A percentile compares a stretch with the other conserved stretches of the same genome.
phyloP scores from a whole-genome alignment of 1,284 basidiomycete species.

The Chiua sp. region DNA sequence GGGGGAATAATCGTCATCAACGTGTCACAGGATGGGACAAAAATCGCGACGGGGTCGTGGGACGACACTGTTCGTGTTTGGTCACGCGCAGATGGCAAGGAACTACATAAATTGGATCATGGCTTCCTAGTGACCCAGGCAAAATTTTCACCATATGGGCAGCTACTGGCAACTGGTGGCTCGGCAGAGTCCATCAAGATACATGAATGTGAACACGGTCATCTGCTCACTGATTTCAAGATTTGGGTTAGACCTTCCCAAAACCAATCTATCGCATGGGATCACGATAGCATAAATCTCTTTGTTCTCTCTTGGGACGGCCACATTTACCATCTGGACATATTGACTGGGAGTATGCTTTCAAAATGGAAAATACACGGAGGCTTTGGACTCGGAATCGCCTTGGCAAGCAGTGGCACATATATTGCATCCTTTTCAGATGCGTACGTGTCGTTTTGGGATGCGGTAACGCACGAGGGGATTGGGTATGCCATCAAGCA shows the following conservation, averaged over 20 bases:
- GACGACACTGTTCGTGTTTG: constrained; percentile 6
- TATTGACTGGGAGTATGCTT: background rate
- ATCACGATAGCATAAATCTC: background rate
- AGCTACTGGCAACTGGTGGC: background rate
- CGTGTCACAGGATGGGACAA: constrained; percentile 9
- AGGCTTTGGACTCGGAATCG: too few relatives aligned
- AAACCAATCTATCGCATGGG: background rate
- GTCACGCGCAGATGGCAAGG: background rate
- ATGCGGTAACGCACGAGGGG: too few relatives aligned
- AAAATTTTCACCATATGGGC: background rate
- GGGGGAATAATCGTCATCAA: too few relatives aligned
- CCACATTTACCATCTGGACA: background rate
- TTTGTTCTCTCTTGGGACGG: background rate
- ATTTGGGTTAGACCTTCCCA: background rate
- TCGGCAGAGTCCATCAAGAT: background rate
- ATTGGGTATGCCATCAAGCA: too few relatives aligned
- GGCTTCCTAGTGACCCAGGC: background rate
- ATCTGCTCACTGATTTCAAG: background rate
- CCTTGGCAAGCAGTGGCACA: too few relatives aligned
- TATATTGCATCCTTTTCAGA: too few relatives aligned
- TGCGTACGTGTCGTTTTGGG: too few relatives aligned
- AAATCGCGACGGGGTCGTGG: constrained; percentile 10
- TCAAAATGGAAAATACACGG: too few relatives aligned
- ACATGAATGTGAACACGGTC: background rate
- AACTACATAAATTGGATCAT: too few relatives aligned